A percentile compares a stretch with the other conserved stretches of the same genome.
Evolutionary conservation across 306 rosid genomes (phyloP).

Genomic region (Cucurbita moschata): DNA sequence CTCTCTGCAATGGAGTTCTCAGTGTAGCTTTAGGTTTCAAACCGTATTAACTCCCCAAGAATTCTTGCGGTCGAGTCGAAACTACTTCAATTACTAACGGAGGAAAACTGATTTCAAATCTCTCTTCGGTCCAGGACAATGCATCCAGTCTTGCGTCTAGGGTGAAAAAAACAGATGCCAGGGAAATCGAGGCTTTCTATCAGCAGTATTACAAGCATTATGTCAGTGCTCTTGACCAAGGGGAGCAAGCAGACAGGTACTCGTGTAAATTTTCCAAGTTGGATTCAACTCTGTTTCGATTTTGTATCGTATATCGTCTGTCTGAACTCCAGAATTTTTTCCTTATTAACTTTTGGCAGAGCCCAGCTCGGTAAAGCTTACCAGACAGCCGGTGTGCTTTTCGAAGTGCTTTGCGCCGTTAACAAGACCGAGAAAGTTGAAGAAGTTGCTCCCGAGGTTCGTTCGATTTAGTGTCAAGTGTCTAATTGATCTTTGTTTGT

Average conservation of each 20-base stretch:
- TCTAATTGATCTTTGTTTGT: constrained; percentile 3
- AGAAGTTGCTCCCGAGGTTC: constrained; percentile 97
- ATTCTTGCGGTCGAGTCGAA: not conserved
- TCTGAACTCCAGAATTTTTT: not conserved
- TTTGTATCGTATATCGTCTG: not conserved
- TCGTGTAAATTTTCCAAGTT: not conserved
- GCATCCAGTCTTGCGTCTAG: constrained; percentile 59
- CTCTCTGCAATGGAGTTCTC: not conserved
- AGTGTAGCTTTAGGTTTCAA: not conserved
- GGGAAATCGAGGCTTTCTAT: constrained; percentile 83
- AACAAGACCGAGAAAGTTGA: constrained; percentile 93
- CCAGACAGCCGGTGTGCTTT: constrained; percentile 85
- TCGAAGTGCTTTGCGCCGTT: constrained; percentile 95
- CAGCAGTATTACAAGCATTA: constrained; percentile 86
- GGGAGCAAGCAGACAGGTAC: constrained; percentile 85
- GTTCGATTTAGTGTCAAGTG: constrained; percentile 12
- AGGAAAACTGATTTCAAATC: not conserved
- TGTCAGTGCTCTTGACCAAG: constrained; percentile 79
- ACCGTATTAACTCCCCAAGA: not conserved
- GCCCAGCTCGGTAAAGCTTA: constrained; percentile 94
- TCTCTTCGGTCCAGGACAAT: constrained; percentile 45
- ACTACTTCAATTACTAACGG: not conserved
- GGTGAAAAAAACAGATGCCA: constrained; percentile 78
- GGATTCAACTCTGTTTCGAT: not conserved
- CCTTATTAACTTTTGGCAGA: constrained; percentile 29